Percentiles rank a stretch among this genome's conserved stretches.
Conservation (phyloP, 2,329 filamentous ascomycete genomes). For the Zymoseptoria pseudotritici region DNA sequence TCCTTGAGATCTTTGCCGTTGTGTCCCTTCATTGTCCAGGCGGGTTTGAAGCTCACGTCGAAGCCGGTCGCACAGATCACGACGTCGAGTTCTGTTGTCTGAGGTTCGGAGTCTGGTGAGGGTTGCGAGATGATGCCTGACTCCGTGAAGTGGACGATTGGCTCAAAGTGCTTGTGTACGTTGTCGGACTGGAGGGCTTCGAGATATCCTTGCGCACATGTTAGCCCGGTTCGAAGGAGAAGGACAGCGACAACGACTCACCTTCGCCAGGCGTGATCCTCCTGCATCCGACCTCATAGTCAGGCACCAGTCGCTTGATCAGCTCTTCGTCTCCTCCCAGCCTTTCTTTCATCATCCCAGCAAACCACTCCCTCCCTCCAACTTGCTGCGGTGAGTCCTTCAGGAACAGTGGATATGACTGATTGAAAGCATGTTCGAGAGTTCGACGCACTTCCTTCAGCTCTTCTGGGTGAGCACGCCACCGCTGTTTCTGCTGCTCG, state of each 20-base stretch:
- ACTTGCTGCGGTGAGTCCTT: slow-evolving; percentile 2
- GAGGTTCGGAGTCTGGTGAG: slow-evolving; percentile 1
- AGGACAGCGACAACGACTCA: not conserved
- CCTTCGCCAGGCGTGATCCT: slow-evolving; percentile 9
- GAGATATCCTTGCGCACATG: slow-evolving; percentile 2
- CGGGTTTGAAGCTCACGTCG: slow-evolving; percentile 30
- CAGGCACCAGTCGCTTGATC: slow-evolving; percentile 6
- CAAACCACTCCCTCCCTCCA: slow-evolving; percentile 1
- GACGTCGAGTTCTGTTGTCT: slow-evolving; percentile 31
- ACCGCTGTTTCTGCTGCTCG: slow-evolving; percentile 8
- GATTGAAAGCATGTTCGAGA: slow-evolving; percentile 7
- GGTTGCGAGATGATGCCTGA: slow-evolving; percentile 6
- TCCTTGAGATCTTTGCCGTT: slow-evolving; percentile 1
- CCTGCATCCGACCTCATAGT: slow-evolving; percentile 10
- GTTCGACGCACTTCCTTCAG: slow-evolving; percentile 6
- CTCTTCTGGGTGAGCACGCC: slow-evolving; percentile 6
- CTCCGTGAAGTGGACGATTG: slow-evolving; percentile 6
- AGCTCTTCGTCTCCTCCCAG: slow-evolving; percentile 6
- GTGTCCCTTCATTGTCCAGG: slow-evolving; percentile 32
- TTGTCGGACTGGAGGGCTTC: slow-evolving; percentile 9
- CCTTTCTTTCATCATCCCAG: slow-evolving; percentile 4
- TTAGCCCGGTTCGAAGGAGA: not conserved
- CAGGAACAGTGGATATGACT: slow-evolving; percentile 5
- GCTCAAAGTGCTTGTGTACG: slow-evolving; percentile 6
- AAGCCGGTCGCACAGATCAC: slow-evolving; percentile 42